These are phyloP conservation scores for Pseudogymnoascus sp. DNA, from an alignment of 2,329 filamentous ascomycete genomes.

Conservation along the genomic window DNA sequence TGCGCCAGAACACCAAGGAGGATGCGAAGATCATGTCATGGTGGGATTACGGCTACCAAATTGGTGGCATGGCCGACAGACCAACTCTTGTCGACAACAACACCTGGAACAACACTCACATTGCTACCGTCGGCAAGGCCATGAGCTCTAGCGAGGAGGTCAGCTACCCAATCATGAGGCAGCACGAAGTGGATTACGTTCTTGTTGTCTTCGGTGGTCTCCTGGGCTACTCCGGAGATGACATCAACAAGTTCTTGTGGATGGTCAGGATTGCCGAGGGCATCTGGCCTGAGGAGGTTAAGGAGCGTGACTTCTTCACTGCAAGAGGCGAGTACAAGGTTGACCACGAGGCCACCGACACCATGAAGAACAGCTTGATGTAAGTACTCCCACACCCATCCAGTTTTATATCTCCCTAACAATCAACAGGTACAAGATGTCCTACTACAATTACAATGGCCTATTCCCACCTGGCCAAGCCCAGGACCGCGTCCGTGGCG, in stretches of 20 bases:
- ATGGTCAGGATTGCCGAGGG: constrained; percentile 99
- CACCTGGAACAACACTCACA: constrained; percentile 99
- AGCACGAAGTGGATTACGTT: constrained; percentile 99
- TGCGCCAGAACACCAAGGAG: constrained; percentile 89
- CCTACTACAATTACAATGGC: constrained; percentile 92
- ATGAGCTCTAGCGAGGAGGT: constrained; percentile 98
- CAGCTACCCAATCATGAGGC: constrained; percentile 95
- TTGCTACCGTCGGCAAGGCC: constrained; percentile 96
- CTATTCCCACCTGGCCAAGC: constrained; percentile 91
- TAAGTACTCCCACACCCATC: constrained; percentile 42
- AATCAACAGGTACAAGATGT: constrained; percentile 91
- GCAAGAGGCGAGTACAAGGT: constrained; percentile 88
- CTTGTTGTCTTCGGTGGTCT: constrained; percentile 93
- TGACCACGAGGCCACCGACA: constrained; percentile 84
- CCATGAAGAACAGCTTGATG: constrained; percentile 99
- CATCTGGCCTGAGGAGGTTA: constrained; percentile 99
- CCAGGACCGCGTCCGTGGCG: constrained; percentile 77
- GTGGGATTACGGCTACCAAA: constrained; percentile 99
- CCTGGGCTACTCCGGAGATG: constrained; percentile 93
- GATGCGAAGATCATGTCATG: constrained; percentile 99
- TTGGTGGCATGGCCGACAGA: constrained; percentile 97
- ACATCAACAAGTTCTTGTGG: constrained; percentile 99
- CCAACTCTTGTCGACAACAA: constrained; percentile 98
- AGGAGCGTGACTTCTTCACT: constrained; percentile 95
- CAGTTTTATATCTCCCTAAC: constrained; percentile 18